Percentiles rank a stretch among this genome's conserved stretches.
phyloP scores from a whole-genome alignment of 148 eudicot genomes.

The Chenopodium suecicum region DNA sequence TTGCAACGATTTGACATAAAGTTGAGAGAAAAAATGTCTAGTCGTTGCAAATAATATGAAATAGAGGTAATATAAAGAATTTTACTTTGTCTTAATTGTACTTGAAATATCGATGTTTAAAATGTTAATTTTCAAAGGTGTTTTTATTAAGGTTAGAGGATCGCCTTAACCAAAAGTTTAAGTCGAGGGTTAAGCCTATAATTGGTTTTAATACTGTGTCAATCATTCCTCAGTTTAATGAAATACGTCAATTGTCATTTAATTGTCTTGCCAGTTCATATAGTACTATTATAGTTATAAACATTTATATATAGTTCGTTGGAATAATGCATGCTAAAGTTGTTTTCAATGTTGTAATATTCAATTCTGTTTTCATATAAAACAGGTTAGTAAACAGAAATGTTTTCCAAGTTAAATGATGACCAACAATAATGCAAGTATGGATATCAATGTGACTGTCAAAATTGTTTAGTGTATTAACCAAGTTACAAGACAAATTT shows the following conservation, averaged over 20 bases:
- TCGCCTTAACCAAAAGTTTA: too few relatives aligned
- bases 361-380: not conserved
- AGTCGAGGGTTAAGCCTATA: too few relatives aligned
- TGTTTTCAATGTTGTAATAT: not conserved
- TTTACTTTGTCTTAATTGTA: too few relatives aligned
- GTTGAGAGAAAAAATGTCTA: too few relatives aligned
- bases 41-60: too few relatives aligned
- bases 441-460: not conserved
- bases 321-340: not conserved
- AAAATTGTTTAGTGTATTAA: conserved; percentile 11
- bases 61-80: too few relatives aligned
- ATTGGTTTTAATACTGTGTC: too few relatives aligned
- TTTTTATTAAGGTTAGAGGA: too few relatives aligned
- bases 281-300: not conserved
- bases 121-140: too few relatives aligned
- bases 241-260: not conserved
- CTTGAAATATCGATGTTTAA: too few relatives aligned
- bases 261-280: not conserved
- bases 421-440: not conserved
- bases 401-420: not conserved
- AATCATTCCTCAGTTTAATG: too few relatives aligned
- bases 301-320: not conserved
- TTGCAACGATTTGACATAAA: too few relatives aligned
- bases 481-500: conserved; percentile 6
- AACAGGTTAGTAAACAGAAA: not conserved